Evolutionary conservation across 331 rosid genomes (phyloP), one percentile per base, ranked within the genome.

Genomic region (Cydonia oblonga): DNA sequence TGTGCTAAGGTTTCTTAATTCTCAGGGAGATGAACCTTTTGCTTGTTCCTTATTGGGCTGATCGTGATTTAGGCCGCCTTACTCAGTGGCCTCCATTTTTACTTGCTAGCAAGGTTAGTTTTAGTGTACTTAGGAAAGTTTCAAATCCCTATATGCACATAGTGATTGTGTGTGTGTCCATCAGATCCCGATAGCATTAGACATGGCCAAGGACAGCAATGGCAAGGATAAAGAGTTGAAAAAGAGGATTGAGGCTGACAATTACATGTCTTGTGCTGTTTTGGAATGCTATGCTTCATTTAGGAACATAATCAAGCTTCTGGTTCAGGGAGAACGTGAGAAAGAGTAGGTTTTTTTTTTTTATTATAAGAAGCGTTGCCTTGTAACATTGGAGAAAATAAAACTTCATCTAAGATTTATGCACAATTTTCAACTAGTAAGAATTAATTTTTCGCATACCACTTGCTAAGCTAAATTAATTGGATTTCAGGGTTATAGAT

Each of bases 21-120:
- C 75, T 75, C 83, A 95, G 99, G 90, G 99, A 95, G 82, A 90
- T 83, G 97, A 54, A 91, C 85, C 96, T 95, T 81, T 86, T 95
- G 86, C 97, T 95, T 77, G 99, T 95, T 68, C 99, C 99, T 62
- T 95, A 95, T 78, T 91, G 97, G 96, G 99, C 99, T 46, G 96
- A 95, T 81, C 90, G 90, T 66, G 90, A 91, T 68, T 79, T 95
- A 87, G 96, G 86, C 58, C 16, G 3, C 16, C 88, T 95, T 68
- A 84, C 82, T 68, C 99, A 88, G 71, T 95, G 99, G 99, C 99
- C 99, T 76, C 99, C 97, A 18, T 95, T 95, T 90, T 84, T 95
- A 71, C 99, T 95, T 81, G 97, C 99, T 58, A 95, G 99, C 91
- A 95, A 88, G 97, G 99, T 95, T 81, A 76, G 82, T 83, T 78